Evolutionary conservation across 306 rosid species (phyloP).

Genomic region (Delonix regia): DNA sequence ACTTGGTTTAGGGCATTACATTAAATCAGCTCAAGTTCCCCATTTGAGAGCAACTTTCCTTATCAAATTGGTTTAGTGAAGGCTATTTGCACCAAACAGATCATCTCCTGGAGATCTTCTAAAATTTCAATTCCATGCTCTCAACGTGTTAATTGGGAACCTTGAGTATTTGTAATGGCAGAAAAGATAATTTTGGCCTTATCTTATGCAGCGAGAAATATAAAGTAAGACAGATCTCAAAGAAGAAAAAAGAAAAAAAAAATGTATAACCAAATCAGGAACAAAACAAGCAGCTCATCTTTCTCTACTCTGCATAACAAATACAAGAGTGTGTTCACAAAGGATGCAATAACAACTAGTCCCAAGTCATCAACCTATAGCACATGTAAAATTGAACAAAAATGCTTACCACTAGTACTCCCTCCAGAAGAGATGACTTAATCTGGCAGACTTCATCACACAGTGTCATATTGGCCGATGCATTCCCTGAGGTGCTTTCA

Average conservation of each 20-base stretch:
- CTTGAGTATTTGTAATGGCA: not conserved
- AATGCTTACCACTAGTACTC: slow-evolving; percentile 80
- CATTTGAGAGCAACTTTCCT: not conserved
- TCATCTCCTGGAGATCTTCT: not conserved
- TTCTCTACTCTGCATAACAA: not conserved
- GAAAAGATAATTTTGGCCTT: not conserved
- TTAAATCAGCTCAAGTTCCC: not conserved
- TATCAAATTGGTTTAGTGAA: not conserved
- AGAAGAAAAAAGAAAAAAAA: not conserved
- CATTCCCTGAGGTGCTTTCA: slow-evolving; percentile 61
- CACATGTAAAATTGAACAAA: slow-evolving; percentile 28
- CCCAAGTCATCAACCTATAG: slow-evolving; percentile 3
- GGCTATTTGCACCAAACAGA: not conserved
- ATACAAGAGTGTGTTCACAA: slow-evolving; percentile 2
- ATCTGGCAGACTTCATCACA: slow-evolving; percentile 87
- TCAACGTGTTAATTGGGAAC: not conserved
- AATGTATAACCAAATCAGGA: not conserved
- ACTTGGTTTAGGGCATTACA: not conserved
- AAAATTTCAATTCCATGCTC: not conserved
- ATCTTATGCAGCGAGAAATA: not conserved
- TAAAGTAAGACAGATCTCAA: not conserved
- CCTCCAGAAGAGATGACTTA: slow-evolving; percentile 94
- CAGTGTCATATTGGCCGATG: slow-evolving; percentile 42
- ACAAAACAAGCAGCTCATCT: not conserved
- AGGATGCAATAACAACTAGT: slow-evolving; percentile 9